A percentile compares a stretch with the other conserved stretches of the same genome.
Evolutionary conservation across 139 green algal species (phyloP).

Genomic region (Haematococcus sp.): DNA sequence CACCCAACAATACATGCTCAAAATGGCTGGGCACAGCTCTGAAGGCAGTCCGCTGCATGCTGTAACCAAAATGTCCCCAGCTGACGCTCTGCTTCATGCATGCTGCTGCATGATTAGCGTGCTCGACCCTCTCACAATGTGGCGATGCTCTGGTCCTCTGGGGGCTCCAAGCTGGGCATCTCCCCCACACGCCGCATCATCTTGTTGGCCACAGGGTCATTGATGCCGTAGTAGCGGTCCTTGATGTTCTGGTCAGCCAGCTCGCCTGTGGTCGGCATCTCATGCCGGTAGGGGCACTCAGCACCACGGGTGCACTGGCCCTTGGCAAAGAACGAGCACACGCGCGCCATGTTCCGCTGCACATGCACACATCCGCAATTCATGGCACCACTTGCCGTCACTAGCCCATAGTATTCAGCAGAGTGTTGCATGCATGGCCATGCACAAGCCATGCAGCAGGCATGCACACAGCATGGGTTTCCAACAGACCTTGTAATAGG

Average conservation of each 20-base stretch:
- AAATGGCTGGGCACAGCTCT: too few species aligned
- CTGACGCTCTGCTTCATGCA: too few species aligned
- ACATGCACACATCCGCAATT: not conserved
- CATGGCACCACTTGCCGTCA: too few species aligned
- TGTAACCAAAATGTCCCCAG: too few species aligned
- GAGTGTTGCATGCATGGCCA: too few species aligned
- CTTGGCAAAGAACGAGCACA: slow-evolving; percentile 95
- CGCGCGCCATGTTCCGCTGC: slow-evolving; percentile 84
- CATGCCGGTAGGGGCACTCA: slow-evolving; percentile 88
- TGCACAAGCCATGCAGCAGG: not conserved
- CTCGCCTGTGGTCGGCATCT: slow-evolving; percentile 35
- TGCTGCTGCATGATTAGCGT: too few species aligned
- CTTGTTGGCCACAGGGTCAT: slow-evolving; percentile 96
- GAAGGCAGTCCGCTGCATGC: too few species aligned
- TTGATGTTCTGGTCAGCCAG: slow-evolving; percentile 95
- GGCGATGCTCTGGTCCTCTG: slow-evolving; percentile 86
- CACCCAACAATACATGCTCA: too few species aligned
- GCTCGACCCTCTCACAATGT: slow-evolving; percentile 82
- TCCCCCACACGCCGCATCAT: slow-evolving; percentile 74
- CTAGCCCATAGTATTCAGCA: too few species aligned
- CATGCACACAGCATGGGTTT: not conserved
- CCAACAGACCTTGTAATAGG: slow-evolving; percentile 90
- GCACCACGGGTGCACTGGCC: slow-evolving; percentile 91
- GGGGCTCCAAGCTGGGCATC: slow-evolving; percentile 74
- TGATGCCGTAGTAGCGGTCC: slow-evolving; percentile 96